Base-by-base conservation (phyloP, 2,329 filamentous ascomycete species). In the Cryoendolithus antarcticus region DNA sequence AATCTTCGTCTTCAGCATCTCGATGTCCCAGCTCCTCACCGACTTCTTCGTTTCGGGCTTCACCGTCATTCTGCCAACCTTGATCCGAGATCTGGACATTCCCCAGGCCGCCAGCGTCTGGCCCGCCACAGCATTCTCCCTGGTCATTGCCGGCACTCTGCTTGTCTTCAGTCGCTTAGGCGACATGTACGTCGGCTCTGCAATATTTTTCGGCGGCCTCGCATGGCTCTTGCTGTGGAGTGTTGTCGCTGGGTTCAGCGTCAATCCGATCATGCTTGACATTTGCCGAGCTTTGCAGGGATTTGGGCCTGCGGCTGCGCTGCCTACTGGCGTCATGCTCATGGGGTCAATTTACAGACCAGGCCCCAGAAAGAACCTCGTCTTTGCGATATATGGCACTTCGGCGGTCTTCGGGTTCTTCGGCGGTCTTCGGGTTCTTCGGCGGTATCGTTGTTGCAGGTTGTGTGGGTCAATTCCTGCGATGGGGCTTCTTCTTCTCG, bases 1-100 rank as follows among this genome's bases (percentile, higher is more conserved):
- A 2, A 66, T 68, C 15, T 82, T 82, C 50, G 70, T 75, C 51
- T 71, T 74, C 46, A 73, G 73, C 0, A 43, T 55, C 7, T 39
- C 46, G 19, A 53, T 53, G 46, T 52, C 51, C 10, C 47, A 52
- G 29, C 24, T 48, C 3, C 38, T 53, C 7, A 47, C 47, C 67
- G 82, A 86, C 62, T 86, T 79, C 58, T 81, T 80, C 54, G 72
- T 88, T 39, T 82, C 79, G 35, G 84, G 84, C 28, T 89, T 88
- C 52, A 74, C 69, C 43, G 63, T 77, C 45, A 60, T 88, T 15
- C 59, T 86, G 0, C 82, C 83, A 1, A 74, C 73, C 0, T 56
- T 89, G 3, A 65, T 74, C 8, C 54, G 58, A 7, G 68, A 74
- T 1, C 67, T 89, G 3, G 39, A 74, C 28, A 85, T 89, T 29